These are phyloP conservation scores for Borealophlyctis nickersoniae DNA, from an alignment of 192 early-diverging fungal species.

Conservation along the genomic window DNA sequence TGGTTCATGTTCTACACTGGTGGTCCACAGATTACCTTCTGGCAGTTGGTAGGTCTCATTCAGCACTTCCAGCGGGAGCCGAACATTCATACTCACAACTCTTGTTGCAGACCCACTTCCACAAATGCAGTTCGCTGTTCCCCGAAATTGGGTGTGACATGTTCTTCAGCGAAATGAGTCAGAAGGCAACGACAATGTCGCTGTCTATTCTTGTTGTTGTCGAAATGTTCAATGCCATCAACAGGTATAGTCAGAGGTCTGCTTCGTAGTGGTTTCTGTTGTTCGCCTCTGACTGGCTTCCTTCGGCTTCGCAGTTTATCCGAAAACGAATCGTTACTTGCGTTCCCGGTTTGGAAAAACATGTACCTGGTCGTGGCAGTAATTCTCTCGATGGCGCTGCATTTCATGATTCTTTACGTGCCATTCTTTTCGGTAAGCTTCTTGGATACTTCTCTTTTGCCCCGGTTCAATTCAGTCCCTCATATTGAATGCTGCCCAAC, in stretches of 20 bases:
- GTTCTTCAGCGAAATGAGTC: constrained; percentile 74
- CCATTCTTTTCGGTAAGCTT: constrained; percentile 79
- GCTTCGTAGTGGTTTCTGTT: too few species aligned
- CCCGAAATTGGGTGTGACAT: constrained; percentile 91
- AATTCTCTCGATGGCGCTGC: constrained; percentile 83
- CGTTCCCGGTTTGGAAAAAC: constrained; percentile 90
- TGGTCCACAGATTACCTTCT: constrained; percentile 87
- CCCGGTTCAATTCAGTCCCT: not conserved
- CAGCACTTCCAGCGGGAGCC: constrained; percentile 7
- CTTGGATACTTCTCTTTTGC: constrained; percentile 9
- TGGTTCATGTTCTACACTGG: constrained; percentile 91
- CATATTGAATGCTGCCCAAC: not conserved
- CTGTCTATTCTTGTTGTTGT: constrained; percentile 94
- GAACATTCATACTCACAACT: constrained; percentile 10
- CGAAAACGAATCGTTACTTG: constrained; percentile 91
- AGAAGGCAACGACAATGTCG: constrained; percentile 91
- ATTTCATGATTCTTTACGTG: constrained; percentile 96
- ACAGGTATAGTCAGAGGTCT: constrained; percentile 50
- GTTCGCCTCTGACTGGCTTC: not conserved
- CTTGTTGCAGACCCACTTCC: constrained; percentile 75
- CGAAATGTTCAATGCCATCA: constrained; percentile 99
- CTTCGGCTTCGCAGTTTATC: constrained; percentile 50
- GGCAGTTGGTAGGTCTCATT: constrained; percentile 68
- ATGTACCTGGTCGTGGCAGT: constrained; percentile 82
- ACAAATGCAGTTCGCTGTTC: constrained; percentile 81